A percentile compares a stretch with the other conserved stretches of the same genome.
Evolutionary conservation across 2,329 filamentous ascomycete species (phyloP).

Genomic region (Penicillium polonicum): DNA sequence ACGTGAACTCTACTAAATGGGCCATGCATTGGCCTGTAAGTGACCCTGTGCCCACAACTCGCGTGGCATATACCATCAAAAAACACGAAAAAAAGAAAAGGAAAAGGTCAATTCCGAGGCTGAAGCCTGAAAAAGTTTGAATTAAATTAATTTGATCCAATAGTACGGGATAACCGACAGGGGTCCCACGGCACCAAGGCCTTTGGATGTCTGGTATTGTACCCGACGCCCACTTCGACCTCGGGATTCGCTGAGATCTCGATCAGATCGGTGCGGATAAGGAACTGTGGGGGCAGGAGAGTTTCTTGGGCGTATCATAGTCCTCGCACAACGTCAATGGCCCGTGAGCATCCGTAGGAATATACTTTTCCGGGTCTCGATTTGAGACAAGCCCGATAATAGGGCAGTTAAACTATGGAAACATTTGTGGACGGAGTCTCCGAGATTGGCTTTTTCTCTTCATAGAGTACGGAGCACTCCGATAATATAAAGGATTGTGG

Average conservation of each 20-base stretch:
- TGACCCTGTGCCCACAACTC: slow-evolving; percentile 2
- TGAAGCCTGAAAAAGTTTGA: slow-evolving; percentile 4
- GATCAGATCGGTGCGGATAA: slow-evolving; percentile 21
- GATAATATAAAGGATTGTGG: not conserved
- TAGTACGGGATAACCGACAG: not conserved
- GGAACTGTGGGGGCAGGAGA: slow-evolving; percentile 13
- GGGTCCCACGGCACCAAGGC: not conserved
- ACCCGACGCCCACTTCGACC: slow-evolving; percentile 9
- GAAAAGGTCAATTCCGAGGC: not conserved
- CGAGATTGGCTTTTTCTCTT: not conserved
- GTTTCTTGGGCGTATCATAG: slow-evolving; percentile 10
- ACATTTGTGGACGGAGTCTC: not conserved
- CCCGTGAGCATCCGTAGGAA: not conserved
- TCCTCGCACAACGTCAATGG: not conserved
- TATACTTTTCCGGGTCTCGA: not conserved
- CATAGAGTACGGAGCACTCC: not conserved
- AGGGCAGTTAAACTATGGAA: not conserved
- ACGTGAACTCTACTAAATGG: slow-evolving; percentile 7
- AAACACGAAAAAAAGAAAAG: not conserved
- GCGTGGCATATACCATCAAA: slow-evolving; percentile 7
- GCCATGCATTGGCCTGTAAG: slow-evolving; percentile 1
- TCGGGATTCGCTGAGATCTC: slow-evolving; percentile 13
- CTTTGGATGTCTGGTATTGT: slow-evolving; percentile 2
- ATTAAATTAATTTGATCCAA: slow-evolving; percentile 17
- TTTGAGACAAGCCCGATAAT: not conserved